Base-by-base conservation (phyloP, 768 basidiomycete species). In the Cantharellus cinnabarinus region DNA sequence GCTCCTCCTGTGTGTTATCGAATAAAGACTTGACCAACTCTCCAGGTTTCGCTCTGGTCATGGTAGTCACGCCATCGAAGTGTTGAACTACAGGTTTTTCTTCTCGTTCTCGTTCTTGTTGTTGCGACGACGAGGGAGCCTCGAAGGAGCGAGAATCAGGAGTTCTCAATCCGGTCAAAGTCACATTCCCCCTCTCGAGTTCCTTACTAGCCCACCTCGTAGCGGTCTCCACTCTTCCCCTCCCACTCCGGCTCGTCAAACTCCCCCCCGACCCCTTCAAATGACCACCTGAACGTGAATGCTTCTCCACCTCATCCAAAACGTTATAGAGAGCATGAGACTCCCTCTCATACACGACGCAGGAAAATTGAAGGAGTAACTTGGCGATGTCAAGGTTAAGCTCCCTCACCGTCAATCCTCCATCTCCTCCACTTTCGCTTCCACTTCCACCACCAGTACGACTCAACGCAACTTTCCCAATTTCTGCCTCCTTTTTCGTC, bases 321-420 rank as follows among this genome's bases (percentile, higher is more conserved):
- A 54, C 52, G 52, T 37, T 54, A 37, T 54, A 37, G 35, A 54
- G 14, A 37, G 35, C 52, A 37, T 10, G 14, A 37, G 52, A 37
- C 38, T 10, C 35, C 14, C 52, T 10, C 52, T 54, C 52, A 37
- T 54, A 54, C 52, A 54, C 52, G 35, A 54, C 35, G 10, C 14
- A 10, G 10, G 52, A 10, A 37, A 54, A 37, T 54, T 54, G 52
- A 10, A 54, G 52, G 60, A 62, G 39, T 5, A 62, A 41, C 50
- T 62, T 57, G 29, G 62, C 62, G 20, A 62, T 50, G 51, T 62
- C 62, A 39, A 57, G 50, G 50, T 62, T 60, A 37, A 62, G 61
- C 4, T 42, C 44, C 29, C 62, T 50, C 20, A 29, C 20, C 20
- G 20, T 29, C 20, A 29, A 29, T 29, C 20, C 20, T 29, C 20